Evolutionary conservation across 1,284 basidiomycete genomes (phyloP).

Genomic region (Trichosporon faecale): DNA sequence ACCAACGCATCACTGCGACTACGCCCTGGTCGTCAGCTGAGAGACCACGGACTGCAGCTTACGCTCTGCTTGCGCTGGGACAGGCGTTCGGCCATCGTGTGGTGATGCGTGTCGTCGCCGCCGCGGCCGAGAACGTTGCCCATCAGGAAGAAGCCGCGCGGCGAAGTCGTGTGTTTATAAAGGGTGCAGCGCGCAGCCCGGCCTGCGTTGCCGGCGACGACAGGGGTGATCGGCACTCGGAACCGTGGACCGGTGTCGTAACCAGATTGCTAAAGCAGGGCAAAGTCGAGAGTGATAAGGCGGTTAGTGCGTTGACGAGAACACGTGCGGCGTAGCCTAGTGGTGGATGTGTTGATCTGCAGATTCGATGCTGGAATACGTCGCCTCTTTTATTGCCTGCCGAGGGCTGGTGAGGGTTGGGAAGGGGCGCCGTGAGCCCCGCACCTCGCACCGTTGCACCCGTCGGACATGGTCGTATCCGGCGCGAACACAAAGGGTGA

Average conservation of each 20-base stretch:
- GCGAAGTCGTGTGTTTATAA: neutral
- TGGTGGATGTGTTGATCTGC: neutral
- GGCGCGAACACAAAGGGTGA: neutral
- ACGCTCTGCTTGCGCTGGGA: neutral
- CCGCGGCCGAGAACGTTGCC: neutral
- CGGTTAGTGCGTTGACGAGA: neutral
- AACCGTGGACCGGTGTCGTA: neutral
- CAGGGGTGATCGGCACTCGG: neutral
- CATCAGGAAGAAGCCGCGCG: neutral
- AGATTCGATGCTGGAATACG: neutral
- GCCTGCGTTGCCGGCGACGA: no score
- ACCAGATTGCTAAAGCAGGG: neutral
- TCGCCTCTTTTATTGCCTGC: neutral
- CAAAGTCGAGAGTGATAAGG: neutral
- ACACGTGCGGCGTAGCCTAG: neutral
- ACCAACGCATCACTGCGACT: neutral
- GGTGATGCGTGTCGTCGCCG: neutral
- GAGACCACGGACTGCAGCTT: neutral
- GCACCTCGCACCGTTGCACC: neutral
- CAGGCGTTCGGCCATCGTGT: neutral
- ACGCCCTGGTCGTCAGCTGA: slow-evolving; percentile 15
- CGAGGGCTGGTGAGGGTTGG: no score
- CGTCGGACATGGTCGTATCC: neutral
- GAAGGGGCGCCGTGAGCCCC: neutral
- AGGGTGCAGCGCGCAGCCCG: no score